A percentile compares a stretch with the other conserved stretches of the same genome.
Conservation (phyloP, 306 rosid species). For the Quercus mongolica region DNA sequence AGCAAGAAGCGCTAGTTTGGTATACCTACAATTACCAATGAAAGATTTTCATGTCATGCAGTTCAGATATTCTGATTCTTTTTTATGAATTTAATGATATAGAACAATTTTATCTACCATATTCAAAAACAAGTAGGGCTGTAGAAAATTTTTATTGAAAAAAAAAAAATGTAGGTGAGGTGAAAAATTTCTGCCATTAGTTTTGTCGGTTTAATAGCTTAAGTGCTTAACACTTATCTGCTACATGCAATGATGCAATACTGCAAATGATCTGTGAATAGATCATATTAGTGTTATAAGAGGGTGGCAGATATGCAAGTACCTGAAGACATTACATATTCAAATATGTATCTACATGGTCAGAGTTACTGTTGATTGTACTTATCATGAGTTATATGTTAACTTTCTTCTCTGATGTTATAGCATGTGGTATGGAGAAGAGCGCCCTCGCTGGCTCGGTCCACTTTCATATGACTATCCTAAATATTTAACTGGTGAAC, state of each 20-base stretch:
- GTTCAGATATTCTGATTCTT: neutral
- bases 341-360: neutral
- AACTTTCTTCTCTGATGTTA: slow-evolving; percentile 8
- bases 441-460: slow-evolving; percentile 93
- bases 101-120: neutral
- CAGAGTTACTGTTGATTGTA: neutral
- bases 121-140: neutral
- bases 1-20: too few species aligned
- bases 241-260: neutral
- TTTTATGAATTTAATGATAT: neutral
- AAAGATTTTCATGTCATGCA: neutral
- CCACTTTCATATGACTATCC: slow-evolving; percentile 85
- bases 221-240: neutral
- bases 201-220: neutral
- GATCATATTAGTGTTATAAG: neutral
- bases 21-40: too few species aligned
- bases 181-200: neutral
- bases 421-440: slow-evolving; percentile 91
- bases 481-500: slow-evolving; percentile 68
- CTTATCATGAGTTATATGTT: neutral
- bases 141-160: too few species aligned
- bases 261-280: neutral
- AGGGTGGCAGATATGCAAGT: neutral
- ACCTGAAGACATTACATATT: neutral
- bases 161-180: neutral